A percentile compares a stretch with the other conserved stretches of the same genome.
These are phyloP conservation scores for Sphagnum tenellum DNA, from an alignment of 225 moss, liverwort and hornwort genomes.

Conservation along the genomic window DNA sequence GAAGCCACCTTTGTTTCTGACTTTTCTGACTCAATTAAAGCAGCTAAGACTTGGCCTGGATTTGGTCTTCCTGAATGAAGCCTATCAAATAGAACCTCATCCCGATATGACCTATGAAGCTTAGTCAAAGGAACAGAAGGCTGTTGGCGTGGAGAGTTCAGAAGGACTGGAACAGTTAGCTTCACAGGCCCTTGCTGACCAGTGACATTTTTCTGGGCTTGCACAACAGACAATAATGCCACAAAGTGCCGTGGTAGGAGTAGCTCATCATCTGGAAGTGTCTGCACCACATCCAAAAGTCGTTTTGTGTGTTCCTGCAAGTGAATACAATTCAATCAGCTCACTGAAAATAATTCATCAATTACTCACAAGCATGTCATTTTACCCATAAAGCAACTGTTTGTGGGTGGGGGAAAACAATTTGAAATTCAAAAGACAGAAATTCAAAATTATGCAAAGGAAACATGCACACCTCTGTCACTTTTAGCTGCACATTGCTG, in stretches of 20 bases:
- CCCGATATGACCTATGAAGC: no score
- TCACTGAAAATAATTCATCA: no score
- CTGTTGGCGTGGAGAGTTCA: conserved; percentile 11
- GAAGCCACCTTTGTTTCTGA: conserved; percentile 11
- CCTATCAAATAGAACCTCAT: no score
- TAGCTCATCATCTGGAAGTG: conserved; percentile 75
- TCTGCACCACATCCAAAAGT: conserved; percentile 65
- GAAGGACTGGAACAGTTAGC: not conserved
- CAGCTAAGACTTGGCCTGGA: conserved; percentile 16
- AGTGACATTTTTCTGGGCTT: conserved; percentile 23
- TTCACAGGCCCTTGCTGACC: conserved; percentile 10
- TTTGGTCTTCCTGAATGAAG: no score
- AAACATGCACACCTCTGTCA: conserved; percentile 66
- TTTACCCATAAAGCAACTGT: no score
- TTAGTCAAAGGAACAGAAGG: conserved; percentile 12
- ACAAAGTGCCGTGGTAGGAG: conserved; percentile 84
- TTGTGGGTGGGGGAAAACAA: no score
- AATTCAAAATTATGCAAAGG: not conserved
- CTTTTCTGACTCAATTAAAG: conserved; percentile 20
- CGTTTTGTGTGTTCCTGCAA: conserved; percentile 83
- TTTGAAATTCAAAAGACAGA: no score
- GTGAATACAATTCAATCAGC: not conserved
- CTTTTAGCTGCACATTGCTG: conserved; percentile 64
- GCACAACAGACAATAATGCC: conserved; percentile 45
- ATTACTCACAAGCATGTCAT: no score